Base-by-base conservation (phyloP, 2,329 filamentous ascomycete genomes). In the Fusarium ramigenum region DNA sequence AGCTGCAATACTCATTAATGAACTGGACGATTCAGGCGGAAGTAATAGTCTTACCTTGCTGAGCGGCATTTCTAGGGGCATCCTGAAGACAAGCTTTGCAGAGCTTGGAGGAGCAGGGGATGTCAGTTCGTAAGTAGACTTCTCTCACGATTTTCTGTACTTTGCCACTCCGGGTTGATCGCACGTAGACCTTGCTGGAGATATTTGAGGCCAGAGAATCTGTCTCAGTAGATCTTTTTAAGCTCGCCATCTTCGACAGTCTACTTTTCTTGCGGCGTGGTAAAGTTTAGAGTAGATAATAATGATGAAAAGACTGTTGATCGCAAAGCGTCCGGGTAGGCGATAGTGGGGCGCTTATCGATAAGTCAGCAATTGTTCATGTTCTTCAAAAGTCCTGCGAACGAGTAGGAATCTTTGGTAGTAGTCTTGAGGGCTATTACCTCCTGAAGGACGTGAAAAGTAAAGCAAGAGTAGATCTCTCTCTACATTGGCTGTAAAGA, bases 61-160 rank as follows among this genome's bases (percentile, higher is more conserved):
- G 92, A 76, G 90, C 89, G 34, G 95, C 95, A 85, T 96, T 93
- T 73, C 90, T 87, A 2, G 95, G 95, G 4, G 94, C 94, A 73
- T 86, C 89, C 52, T 90, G 87, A 49, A 93, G 87, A 82, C 96
- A 99, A 78, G 83, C 84, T 70, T 88, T 88, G 85, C 96, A 99
- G 49, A 99, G 86, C 82, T 92, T 93, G 32, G 96, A 98, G 39
- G 96, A 98, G 85, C 96, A 99, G 56, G 96, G 96, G 79, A 99
- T 98, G 82, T 99, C 96, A 84, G 96, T 93, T 82, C 96, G 91
- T 70, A 99, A 88, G 83, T 99, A 99, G 72, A 98, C 89, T 86
- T 99, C 96, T 79, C 95, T 91, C 75, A 99, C 96, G 79, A 99
- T 97, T 87, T 99, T 99, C 83, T 98, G 96, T 68, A 98, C 96